Evolutionary conservation across 1,139 yeast genomes (phyloP).

Genomic region (Pichia terricola): DNA sequence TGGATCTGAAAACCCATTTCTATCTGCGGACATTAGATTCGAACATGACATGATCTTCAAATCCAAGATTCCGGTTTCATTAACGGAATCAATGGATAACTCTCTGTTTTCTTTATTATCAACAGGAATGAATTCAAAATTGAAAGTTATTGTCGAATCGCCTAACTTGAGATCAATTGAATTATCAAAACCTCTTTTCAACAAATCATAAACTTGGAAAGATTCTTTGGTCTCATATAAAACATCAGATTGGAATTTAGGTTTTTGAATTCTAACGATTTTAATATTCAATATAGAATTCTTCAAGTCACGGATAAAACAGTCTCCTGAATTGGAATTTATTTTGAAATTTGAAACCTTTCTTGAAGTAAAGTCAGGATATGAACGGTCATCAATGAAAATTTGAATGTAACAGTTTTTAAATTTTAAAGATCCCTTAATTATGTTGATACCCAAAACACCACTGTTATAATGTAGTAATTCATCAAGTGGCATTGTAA

Average conservation of each 20-base stretch:
- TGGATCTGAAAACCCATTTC: constrained; percentile 73
- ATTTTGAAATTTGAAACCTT: constrained; percentile 32
- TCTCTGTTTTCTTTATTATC: constrained; percentile 33
- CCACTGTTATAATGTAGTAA: constrained; percentile 53
- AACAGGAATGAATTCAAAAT: constrained; percentile 53
- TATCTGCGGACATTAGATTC: constrained; percentile 47
- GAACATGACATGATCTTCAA: constrained; percentile 49
- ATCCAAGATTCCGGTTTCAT: constrained; percentile 56
- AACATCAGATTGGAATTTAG: constrained; percentile 39
- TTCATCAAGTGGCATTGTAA: constrained; percentile 41
- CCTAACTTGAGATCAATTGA: constrained; percentile 41
- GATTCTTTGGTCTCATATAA: constrained; percentile 37
- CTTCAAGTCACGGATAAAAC: constrained; percentile 60
- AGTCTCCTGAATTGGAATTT: constrained; percentile 40
- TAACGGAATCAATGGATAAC: constrained; percentile 37
- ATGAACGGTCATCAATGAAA: constrained; percentile 53
- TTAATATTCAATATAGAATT: constrained; percentile 50
- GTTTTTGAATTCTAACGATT: constrained; percentile 41
- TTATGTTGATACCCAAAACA: constrained; percentile 43
- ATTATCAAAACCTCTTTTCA: constrained; percentile 37
- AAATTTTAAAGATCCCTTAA: constrained; percentile 39
- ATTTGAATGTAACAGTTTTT: constrained; percentile 43
- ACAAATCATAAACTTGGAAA: constrained; percentile 42
- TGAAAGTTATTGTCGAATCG: constrained; percentile 34
- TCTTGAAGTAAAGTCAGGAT: constrained; percentile 50